Evolutionary conservation across 2,329 filamentous ascomycete genomes (phyloP).

Genomic region (Alternaria burnsii): DNA sequence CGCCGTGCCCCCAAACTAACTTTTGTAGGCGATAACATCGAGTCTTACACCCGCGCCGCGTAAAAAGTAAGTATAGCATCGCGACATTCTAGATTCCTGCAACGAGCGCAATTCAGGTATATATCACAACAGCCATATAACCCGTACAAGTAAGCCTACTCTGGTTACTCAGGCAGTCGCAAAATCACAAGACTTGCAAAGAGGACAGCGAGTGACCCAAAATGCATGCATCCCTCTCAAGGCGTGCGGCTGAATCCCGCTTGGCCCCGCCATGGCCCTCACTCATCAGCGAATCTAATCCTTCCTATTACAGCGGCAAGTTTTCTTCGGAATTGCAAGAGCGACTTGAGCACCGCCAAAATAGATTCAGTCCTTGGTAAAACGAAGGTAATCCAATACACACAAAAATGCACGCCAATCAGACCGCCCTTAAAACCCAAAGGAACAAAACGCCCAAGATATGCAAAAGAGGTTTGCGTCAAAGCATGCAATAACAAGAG

Average conservation of each 20-base stretch:
- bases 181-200: not conserved
- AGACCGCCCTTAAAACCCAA: not conserved
- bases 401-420: constrained; percentile 1
- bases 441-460: constrained; percentile 12
- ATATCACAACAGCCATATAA: not conserved
- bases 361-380: constrained; percentile 4
- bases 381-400: constrained; percentile 5
- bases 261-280: not conserved
- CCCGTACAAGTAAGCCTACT: not conserved
- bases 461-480: constrained; percentile 1
- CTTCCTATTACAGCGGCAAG: not conserved
- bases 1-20: not conserved
- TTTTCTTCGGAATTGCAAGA: not conserved
- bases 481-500: constrained; percentile 1
- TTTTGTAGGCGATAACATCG: not conserved
- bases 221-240: not conserved
- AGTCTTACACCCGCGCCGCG: not conserved
- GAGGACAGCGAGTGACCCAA: not conserved
- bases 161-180: not conserved
- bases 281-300: not conserved
- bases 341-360: not conserved
- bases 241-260: not conserved
- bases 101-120: not conserved
- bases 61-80: not conserved
- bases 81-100: not conserved